Conservation (phyloP, 768 basidiomycete genomes). For the Lactifluus hygrophoroides region DNA sequence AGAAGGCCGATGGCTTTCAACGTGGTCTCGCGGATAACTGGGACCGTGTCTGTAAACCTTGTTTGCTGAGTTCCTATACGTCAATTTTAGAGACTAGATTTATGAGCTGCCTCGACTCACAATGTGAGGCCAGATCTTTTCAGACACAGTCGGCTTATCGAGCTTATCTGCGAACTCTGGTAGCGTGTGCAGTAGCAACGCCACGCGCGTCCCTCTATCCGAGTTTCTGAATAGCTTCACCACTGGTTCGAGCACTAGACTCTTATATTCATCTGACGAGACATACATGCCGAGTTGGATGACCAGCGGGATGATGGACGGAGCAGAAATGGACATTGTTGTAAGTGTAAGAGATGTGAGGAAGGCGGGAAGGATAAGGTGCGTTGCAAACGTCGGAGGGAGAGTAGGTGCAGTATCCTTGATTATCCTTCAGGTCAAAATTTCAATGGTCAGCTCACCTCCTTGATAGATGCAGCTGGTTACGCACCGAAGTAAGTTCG, state of each 20-base stretch:
- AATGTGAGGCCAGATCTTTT: constrained; percentile 89
- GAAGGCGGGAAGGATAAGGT: constrained; percentile 84
- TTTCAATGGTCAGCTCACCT: background rate
- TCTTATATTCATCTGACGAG: constrained; percentile 59
- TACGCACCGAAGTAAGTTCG: constrained; percentile 53
- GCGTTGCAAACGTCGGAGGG: constrained; percentile 76
- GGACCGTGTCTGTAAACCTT: constrained; percentile 91
- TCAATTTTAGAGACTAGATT: background rate
- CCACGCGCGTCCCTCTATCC: constrained; percentile 92
- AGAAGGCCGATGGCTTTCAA: constrained; percentile 79
- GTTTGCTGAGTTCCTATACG: constrained; percentile 59
- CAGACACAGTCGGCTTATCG: constrained; percentile 74
- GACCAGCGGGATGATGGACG: constrained; percentile 74
- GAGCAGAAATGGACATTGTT: constrained; percentile 62
- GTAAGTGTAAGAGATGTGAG: constrained; percentile 61
- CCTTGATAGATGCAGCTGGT: background rate
- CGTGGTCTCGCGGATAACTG: constrained; percentile 90
- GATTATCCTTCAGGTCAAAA: constrained; percentile 43
- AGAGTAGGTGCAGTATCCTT: constrained; percentile 75
- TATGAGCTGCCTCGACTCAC: constrained; percentile 36
- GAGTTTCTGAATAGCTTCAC: constrained; percentile 81
- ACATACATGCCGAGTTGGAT: constrained; percentile 70
- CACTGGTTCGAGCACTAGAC: constrained; percentile 64
- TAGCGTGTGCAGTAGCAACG: constrained; percentile 79
- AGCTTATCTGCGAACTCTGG: constrained; percentile 79